These are phyloP conservation scores for Phytophthora cactorum DNA, from an alignment of 352 stramenopile species.

Conservation along the genomic window DNA sequence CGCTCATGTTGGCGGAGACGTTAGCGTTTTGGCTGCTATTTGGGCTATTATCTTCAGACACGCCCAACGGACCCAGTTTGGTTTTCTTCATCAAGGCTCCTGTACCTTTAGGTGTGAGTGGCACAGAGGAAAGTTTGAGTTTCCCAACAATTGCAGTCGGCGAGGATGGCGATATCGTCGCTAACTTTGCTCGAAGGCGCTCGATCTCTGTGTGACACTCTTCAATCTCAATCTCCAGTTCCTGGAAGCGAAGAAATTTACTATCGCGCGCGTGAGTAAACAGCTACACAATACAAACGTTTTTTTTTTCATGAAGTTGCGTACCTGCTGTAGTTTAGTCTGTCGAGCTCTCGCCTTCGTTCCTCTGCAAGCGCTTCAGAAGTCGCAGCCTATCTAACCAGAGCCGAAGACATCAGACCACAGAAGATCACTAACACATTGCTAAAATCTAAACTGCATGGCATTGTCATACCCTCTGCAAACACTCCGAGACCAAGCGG, in stretches of 20 bases:
- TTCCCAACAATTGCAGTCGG: conserved; percentile 50
- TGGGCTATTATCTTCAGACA: not conserved
- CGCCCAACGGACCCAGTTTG: conserved; percentile 19
- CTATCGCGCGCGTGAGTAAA: conserved; percentile 26
- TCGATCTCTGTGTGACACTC: conserved; percentile 67
- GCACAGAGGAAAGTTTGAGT: conserved; percentile 43
- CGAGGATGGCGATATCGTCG: not conserved
- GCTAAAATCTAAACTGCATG: not conserved
- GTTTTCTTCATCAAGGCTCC: conserved; percentile 17
- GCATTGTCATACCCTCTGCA: conserved; percentile 48
- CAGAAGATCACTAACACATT: conserved; percentile 9
- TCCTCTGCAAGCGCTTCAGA: conserved; percentile 66
- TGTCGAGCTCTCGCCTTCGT: conserved; percentile 58
- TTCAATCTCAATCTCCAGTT: conserved; percentile 66
- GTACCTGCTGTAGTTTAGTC: conserved; percentile 63
- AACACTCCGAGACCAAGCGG: conserved; percentile 59
- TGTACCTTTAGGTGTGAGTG: conserved; percentile 4
- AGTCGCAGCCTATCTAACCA: conserved; percentile 49
- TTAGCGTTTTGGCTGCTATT: not conserved
- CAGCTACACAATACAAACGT: not conserved
- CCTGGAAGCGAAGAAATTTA: conserved; percentile 76
- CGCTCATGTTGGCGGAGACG: not conserved
- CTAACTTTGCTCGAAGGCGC: conserved; percentile 42
- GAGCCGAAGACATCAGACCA: conserved; percentile 5
- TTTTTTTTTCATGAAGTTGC: no score